Evolutionary conservation across 768 basidiomycete species (phyloP).

Genomic region (Hygrocybe coccinea): DNA sequence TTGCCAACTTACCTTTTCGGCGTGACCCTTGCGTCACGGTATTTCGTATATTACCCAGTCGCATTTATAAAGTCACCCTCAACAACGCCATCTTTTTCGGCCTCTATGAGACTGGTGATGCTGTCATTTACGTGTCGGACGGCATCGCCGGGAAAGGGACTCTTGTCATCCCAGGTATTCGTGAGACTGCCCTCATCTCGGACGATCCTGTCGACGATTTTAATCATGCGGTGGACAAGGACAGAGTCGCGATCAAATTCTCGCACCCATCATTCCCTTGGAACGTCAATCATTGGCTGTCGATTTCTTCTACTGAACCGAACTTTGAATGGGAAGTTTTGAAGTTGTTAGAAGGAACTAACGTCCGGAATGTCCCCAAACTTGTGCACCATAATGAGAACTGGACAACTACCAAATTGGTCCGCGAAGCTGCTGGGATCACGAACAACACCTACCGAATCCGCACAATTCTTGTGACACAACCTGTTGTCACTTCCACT

Average conservation of each 20-base stretch:
- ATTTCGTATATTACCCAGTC: background rate
- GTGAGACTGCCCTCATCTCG: background rate
- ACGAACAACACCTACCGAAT: background rate
- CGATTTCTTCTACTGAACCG: background rate
- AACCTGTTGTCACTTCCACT: conserved; percentile 2
- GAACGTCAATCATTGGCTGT: background rate
- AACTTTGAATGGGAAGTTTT: conserved; percentile 2
- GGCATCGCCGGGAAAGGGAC: conserved; percentile 1
- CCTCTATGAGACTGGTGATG: background rate
- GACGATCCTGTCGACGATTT: background rate
- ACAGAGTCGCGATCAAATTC: conserved; percentile 8
- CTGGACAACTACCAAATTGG: background rate
- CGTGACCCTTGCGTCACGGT: background rate
- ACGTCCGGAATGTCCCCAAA: conserved; percentile 1
- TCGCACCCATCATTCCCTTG: conserved; percentile 7
- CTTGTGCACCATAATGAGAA: conserved; percentile 1
- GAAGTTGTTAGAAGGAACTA: background rate
- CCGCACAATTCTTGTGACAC: conserved; percentile 8
- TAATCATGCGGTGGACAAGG: background rate
- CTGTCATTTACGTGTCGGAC: conserved; percentile 1
- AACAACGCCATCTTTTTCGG: background rate
- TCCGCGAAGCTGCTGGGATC: conserved; percentile 7
- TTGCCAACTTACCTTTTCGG: background rate
- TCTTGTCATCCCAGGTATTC: conserved; percentile 3
- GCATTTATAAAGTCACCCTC: background rate